Conservation (phyloP, 163 green algal species). For the Chlorella variabilis region DNA sequence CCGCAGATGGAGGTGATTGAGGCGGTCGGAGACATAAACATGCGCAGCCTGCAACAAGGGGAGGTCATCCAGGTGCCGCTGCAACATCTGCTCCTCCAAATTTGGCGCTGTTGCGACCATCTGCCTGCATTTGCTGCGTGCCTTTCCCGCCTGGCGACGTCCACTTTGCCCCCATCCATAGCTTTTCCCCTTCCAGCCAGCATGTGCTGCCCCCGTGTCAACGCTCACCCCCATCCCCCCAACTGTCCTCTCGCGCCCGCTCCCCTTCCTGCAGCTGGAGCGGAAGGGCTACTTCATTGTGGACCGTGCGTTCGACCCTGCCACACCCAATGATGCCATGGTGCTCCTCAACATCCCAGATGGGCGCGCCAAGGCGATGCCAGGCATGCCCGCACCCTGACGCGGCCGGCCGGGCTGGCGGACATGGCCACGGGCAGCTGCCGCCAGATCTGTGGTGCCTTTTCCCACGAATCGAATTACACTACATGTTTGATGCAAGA, state of each 20-base stretch:
- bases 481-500: too few species aligned
- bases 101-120: too few species aligned
- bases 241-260: too few species aligned
- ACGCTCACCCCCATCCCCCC: too few species aligned
- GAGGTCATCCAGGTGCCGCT: slow-evolving; percentile 90
- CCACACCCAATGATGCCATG: slow-evolving; percentile 64
- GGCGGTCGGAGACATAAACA: slow-evolving; percentile 93
- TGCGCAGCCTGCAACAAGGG: slow-evolving; percentile 90
- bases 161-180: not conserved
- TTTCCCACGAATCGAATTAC: too few species aligned
- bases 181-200: too few species aligned
- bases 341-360: slow-evolving; percentile 95
- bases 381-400: slow-evolving; percentile 15
- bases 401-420: too few species aligned
- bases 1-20: slow-evolving; percentile 22
- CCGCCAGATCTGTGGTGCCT: too few species aligned
- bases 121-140: not conserved
- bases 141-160: not conserved
- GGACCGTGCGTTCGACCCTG: slow-evolving; percentile 68
- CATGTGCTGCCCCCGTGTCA: too few species aligned
- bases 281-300: slow-evolving; percentile 95
- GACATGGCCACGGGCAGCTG: too few species aligned
- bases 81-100: too few species aligned
- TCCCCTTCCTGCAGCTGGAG: slow-evolving; percentile 20
- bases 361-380: slow-evolving; percentile 55